A percentile compares a stretch with the other conserved stretches of the same genome.
Conservation (phyloP, 139 green algal species). For the Chlamydomonas urium region DNA sequence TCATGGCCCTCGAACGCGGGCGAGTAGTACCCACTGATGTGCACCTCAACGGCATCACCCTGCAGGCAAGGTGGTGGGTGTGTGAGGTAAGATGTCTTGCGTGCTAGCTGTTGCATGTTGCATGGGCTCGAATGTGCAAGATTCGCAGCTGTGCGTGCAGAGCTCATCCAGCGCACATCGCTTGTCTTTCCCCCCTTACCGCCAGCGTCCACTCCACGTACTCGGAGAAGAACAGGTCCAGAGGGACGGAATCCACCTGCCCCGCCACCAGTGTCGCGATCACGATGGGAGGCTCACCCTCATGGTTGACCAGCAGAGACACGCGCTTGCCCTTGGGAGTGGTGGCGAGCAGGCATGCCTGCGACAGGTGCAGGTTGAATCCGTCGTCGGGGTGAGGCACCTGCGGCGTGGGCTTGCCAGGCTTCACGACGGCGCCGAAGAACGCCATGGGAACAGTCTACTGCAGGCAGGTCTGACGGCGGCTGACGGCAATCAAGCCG, state of each 20-base stretch:
- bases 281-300: conserved; percentile 38
- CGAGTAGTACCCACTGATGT: conserved; percentile 79
- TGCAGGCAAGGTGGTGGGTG: background rate
- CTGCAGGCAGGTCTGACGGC: too few species aligned
- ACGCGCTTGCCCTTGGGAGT: conserved; percentile 36
- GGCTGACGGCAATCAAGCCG: too few species aligned
- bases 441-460: too few species aligned
- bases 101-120: background rate
- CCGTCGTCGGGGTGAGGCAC: conserved; percentile 68
- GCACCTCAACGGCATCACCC: conserved; percentile 37
- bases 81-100: too few species aligned
- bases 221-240: conserved; percentile 72
- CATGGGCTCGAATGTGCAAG: background rate
- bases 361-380: conserved; percentile 66
- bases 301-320: conserved; percentile 40
- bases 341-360: conserved; percentile 39
- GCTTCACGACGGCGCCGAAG: conserved; percentile 63
- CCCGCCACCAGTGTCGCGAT: conserved; percentile 60
- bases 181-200: conserved; percentile 34
- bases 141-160: background rate
- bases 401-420: conserved; percentile 53
- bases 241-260: conserved; percentile 39
- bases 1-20: conserved; percentile 43
- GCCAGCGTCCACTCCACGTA: conserved; percentile 76
- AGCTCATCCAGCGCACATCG: too few species aligned